Base-by-base conservation (phyloP, 2,329 filamentous ascomycete species). In the Zymoseptoria brevis region DNA sequence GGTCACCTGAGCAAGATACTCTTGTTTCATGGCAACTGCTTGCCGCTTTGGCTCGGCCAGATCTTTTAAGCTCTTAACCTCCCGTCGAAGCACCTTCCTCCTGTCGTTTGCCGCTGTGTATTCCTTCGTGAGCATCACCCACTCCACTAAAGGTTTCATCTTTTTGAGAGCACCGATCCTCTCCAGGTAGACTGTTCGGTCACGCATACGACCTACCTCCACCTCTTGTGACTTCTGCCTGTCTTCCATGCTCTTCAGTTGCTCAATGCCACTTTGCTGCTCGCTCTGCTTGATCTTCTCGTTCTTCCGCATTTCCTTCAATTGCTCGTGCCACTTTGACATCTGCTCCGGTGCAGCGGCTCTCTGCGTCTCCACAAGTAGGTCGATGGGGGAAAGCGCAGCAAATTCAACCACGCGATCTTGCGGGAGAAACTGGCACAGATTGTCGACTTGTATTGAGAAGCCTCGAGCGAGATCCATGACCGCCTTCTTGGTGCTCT, bases 371-470 rank as follows among this genome's bases (percentile, higher is more conserved):
- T 94, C 89, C 60, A 86, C 81, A 0, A 99, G 80, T 19, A 96
- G 81, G 51, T 95, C 88, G 11, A 96, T 79, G 0, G 93, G 88
- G 8, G 85, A 88, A 66, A 96, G 83, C 4, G 83, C 87, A 4
- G 94, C 90, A 71, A 99, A 99, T 70, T 96, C 92, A 22, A 91
- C 90, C 1, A 99, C 94, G 66, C 92, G 88, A 72, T 99, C 94
- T 73, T 99, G 94, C 0, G 94, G 94, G 51, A 99, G 77, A 68
- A 99, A 99, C 72, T 99, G 94, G 73, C 94, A 99, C 1, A 99
- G 80, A 67, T 99, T 99, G 77, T 99, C 94, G 64, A 97, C 90
- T 74, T 99, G 94, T 55, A 99, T 97, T 54, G 87, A 87, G 68
- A 96, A 85, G 8, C 80, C 81, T 60, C 79, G 82, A 61, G 87